Base-by-base conservation (phyloP, 129 eudicot genomes). In the Erigeron canadensis region DNA sequence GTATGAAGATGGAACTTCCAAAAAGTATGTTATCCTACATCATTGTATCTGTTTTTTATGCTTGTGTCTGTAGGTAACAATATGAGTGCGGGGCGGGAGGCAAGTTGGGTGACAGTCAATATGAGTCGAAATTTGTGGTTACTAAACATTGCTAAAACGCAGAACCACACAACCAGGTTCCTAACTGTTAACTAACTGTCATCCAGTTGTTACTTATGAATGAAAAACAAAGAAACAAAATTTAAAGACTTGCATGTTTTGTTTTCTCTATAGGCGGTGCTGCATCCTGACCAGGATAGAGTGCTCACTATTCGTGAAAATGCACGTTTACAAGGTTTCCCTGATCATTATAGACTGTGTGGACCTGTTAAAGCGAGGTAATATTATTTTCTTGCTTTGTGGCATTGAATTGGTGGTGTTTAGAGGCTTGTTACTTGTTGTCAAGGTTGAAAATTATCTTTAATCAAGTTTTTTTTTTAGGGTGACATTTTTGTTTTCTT, bases 271-370 rank as follows among this genome's bases (percentile, higher is more conserved):
- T 46, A 85, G 89, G 78, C 13, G 46, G 2, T 87, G 40, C 77
- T 87, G 37, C 94, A 87, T 64, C 89, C 87, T 5, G 17, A 79
- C 34, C 87, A 84, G 40, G 82, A 87, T 65, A 71, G 94, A 43
- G 94, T 87, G 5, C 83, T 89, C 13, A 74, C 88, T 0, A 54
- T 89, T 7, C 85, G 93, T 1, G 96, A 89, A 66, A 89, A 89
- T 80, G 96, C 96, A 0, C 74, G 96, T 34, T 53, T 89, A 21
- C 96, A 89, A 59, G 96, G 96, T 3, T 86, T 89, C 44, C 88
- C 89, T n/a, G 96, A 89, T 61, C 88, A 75, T 69, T 89, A 89
- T 40, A 80, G 76, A 72, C 83, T 89, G 5, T 60, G 41, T n/a
- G 96, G 96, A 6, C 83, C 92, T 8, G 69, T 84, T 22, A 89